phyloP scores from a whole-genome alignment of 169 alveolate genomes.

The Cryptosporidium muris region DNA sequence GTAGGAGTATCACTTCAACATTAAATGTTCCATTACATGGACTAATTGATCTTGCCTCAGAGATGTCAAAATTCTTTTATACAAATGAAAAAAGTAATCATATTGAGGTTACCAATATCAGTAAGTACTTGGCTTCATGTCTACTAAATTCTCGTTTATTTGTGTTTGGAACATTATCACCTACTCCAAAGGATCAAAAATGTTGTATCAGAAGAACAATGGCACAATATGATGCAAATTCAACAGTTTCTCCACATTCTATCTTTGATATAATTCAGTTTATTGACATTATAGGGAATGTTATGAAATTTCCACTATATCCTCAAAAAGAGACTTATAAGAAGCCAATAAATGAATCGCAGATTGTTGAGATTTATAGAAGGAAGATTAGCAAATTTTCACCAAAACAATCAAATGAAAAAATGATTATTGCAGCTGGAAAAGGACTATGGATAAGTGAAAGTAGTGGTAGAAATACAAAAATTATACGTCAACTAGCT shows the following conservation, averaged over 20 bases:
- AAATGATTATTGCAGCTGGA: constrained; percentile 38
- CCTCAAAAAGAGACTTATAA: constrained; percentile 60
- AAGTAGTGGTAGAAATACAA: constrained; percentile 65
- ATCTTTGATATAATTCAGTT: constrained; percentile 60
- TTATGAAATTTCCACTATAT: constrained; percentile 64
- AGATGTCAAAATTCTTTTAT: constrained; percentile 31
- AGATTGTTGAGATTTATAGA: constrained; percentile 39
- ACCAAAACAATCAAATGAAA: background rate
- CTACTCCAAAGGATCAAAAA: constrained; percentile 36
- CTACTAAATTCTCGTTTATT: constrained; percentile 26
- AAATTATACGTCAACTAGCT: constrained; percentile 36
- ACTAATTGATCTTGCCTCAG: constrained; percentile 50
- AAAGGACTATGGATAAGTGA: constrained; percentile 63
- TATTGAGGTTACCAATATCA: constrained; percentile 49
- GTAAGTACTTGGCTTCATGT: constrained; percentile 43
- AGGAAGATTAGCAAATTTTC: constrained; percentile 2
- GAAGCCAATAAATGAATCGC: constrained; percentile 45
- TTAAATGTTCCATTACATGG: constrained; percentile 42
- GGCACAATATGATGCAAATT: constrained; percentile 41
- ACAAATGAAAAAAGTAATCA: constrained; percentile 60
- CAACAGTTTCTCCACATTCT: constrained; percentile 60
- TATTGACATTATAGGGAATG: constrained; percentile 41
- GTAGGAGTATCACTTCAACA: constrained; percentile 7
- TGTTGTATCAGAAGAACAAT: constrained; percentile 56
- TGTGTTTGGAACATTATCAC: constrained; percentile 35